phyloP scores from a whole-genome alignment of 2,329 filamentous ascomycete species.

The Alternaria incomplexa region DNA sequence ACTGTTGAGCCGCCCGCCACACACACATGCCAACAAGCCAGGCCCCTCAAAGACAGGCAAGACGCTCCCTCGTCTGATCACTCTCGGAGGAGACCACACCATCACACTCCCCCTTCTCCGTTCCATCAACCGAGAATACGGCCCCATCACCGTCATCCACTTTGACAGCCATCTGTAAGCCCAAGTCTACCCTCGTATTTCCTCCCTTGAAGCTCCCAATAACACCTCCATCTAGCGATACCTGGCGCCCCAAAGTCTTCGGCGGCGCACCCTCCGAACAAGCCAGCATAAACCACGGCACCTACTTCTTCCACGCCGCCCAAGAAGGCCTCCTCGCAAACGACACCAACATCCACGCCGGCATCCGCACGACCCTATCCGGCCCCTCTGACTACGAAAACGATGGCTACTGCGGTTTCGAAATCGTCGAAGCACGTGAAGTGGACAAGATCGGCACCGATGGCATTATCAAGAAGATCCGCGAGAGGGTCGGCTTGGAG shows the following conservation, averaged over 20 bases:
- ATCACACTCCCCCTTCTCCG: conserved; percentile 64
- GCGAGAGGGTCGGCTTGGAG: conserved; percentile 73
- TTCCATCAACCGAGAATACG: conserved; percentile 69
- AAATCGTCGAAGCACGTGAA: conserved; percentile 78
- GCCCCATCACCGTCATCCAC: conserved; percentile 69
- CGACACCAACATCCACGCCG: conserved; percentile 85
- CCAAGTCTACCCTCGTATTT: too few relatives aligned
- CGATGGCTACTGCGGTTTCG: conserved; percentile 83
- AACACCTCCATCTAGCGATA: conserved; percentile 47
- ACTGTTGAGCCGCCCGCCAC: conserved; percentile 73
- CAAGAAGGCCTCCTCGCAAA: conserved; percentile 80
- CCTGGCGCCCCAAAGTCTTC: conserved; percentile 84
- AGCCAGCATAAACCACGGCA: conserved; percentile 83
- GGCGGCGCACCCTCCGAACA: conserved; percentile 78
- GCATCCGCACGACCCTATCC: conserved; percentile 81
- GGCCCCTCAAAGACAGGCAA: conserved; percentile 75
- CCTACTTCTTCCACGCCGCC: conserved; percentile 84
- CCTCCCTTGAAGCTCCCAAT: background rate
- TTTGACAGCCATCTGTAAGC: conserved; percentile 65
- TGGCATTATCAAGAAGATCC: conserved; percentile 80
- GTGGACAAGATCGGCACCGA: conserved; percentile 72
- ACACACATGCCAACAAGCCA: conserved; percentile 68
- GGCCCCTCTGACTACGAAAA: conserved; percentile 83
- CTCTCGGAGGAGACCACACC: conserved; percentile 68
- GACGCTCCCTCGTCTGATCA: conserved; percentile 82